Base-by-base conservation (phyloP, 805 yeast genomes). In the Cyberlindnera veronae region DNA sequence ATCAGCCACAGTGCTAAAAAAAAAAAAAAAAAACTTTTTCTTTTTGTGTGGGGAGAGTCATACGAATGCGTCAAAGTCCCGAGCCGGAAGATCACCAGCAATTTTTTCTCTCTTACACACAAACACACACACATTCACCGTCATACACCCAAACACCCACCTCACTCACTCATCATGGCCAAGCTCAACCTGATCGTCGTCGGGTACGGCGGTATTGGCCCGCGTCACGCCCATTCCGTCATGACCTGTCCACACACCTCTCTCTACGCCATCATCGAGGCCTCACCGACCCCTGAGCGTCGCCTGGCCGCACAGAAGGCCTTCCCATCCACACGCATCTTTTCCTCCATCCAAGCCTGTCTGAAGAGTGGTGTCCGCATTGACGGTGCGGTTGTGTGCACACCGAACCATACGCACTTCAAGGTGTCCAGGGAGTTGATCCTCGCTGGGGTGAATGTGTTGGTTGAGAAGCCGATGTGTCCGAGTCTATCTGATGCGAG, bases 151-250 rank as follows among this genome's bases (percentile, higher is more conserved):
- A n/a, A n/a, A n/a, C n/a, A n/a, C n/a, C n/a, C n/a, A n/a, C n/a
- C n/a, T n/a, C n/a, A n/a, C n/a, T n/a, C n/a, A n/a, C n/a, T n/a
- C n/a, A n/a, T n/a, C n/a, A n/a, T n/a, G n/a, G n/a, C n/a, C n/a
- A n/a, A n/a, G 8, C 41, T 48, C 3, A 37, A 42, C 38, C 33
- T 49, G 26, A 43, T 44, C 13, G 45, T 49, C 3, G 32, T 46
- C 32, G 53, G 53, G 5, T 44, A 23, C 23, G 53, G 53, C n/a
- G 45, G 46, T 8, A 49, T 49, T 18, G 53, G 53, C 1, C 53
- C 53, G 15, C 45, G 53, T 10, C 53, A 49, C 30, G 46, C 47
- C 12, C 41, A 27, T 4, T 48, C 50, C 6, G 45, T 49, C 4
- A 34, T 38, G 9, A 32, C 41, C 13, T 46, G 50, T 20, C 44